Base-by-base conservation (phyloP, 1,284 basidiomycete genomes). In the Testicularia cyperi region DNA sequence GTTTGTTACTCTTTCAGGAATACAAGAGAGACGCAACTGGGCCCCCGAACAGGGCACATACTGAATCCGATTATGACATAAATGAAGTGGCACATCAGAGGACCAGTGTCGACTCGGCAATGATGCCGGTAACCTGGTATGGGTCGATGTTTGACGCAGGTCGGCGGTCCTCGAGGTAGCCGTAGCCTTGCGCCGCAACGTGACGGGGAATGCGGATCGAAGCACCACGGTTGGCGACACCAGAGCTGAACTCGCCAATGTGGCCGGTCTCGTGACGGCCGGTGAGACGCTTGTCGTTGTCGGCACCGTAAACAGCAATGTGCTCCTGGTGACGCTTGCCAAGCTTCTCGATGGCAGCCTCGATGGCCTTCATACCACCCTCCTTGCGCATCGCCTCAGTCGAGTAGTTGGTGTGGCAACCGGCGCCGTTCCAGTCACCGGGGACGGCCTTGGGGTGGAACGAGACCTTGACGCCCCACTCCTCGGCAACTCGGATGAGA, bases 371-470 rank as follows among this genome's bases (percentile, higher is more conserved):
- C 82, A 94, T 91, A 75, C 95, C 95, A 63, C 68, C 60, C 40
- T 61, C 48, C 38, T 67, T 61, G 44, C 72, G 57, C 64, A 73
- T 73, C 19, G 45, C 43, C 34, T 55, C 49, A 38, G 67, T 72
- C 36, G 68, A 74, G 67, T 66, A 78, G 69, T 78, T 78, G 72
- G 79, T 79, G 74, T 80, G 79, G 68, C 88, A 90, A 55, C 95
- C 95, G 60, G 95, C 95, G 78, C 95, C 95, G 81, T 99, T 99
- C 95, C 95, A 99, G 80, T 99, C 95, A 68, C 95, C 95, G 44
- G 82, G 80, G 74, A 98, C 87, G 58, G 94, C 94, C 81, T 99
- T 99, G 78, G 95, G 95, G 84, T 99, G 95, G 90, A 98, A 91
- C 67, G 92, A 82, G 49, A 75, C 92, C 80, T 92, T 95, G 82